Evolutionary conservation across 768 basidiomycete species (phyloP).

Genomic region (Trametes villosa): DNA sequence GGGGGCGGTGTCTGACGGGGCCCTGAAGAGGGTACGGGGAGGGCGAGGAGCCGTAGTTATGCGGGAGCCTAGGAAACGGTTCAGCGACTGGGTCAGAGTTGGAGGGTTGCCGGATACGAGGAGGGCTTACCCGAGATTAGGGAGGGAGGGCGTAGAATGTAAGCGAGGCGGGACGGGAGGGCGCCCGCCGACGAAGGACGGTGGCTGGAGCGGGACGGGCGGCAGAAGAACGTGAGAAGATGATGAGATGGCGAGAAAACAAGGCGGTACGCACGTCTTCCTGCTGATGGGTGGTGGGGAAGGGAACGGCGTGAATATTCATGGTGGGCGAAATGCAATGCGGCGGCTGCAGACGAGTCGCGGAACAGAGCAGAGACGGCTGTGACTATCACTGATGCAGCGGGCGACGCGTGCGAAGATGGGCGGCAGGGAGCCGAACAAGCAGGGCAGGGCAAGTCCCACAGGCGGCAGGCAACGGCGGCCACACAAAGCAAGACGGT

Average conservation of each 20-base stretch:
- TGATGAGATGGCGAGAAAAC: conserved; percentile 9
- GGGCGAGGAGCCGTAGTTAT: conserved; percentile 49
- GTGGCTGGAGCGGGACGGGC: conserved; percentile 12
- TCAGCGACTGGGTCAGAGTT: not conserved
- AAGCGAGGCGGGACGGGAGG: conserved; percentile 27
- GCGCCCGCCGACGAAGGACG: conserved; percentile 13
- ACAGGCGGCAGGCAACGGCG: not conserved
- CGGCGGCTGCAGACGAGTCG: not conserved
- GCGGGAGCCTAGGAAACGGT: conserved; percentile 49
- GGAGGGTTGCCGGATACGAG: conserved; percentile 7
- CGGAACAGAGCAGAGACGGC: not conserved
- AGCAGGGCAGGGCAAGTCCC: conserved; percentile 17
- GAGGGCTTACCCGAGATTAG: conserved; percentile 62
- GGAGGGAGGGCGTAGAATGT: conserved; percentile 60
- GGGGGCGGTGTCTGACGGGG: conserved; percentile 34
- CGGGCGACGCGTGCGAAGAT: conserved; percentile 18
- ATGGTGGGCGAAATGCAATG: conserved; percentile 1
- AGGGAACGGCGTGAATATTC: conserved; percentile 23
- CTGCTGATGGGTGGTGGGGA: conserved; percentile 25
- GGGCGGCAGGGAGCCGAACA: conserved; percentile 17
- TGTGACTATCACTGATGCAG: conserved; percentile 1
- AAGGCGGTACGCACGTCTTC: conserved; percentile 23
- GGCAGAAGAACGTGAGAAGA: conserved; percentile 12
- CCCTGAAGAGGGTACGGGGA: conserved; percentile 37
- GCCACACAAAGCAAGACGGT: conserved; percentile 7